These are phyloP conservation scores for Penicillium turbatum DNA, from an alignment of 495 filamentous ascomycete genomes.

Conservation along the genomic window DNA sequence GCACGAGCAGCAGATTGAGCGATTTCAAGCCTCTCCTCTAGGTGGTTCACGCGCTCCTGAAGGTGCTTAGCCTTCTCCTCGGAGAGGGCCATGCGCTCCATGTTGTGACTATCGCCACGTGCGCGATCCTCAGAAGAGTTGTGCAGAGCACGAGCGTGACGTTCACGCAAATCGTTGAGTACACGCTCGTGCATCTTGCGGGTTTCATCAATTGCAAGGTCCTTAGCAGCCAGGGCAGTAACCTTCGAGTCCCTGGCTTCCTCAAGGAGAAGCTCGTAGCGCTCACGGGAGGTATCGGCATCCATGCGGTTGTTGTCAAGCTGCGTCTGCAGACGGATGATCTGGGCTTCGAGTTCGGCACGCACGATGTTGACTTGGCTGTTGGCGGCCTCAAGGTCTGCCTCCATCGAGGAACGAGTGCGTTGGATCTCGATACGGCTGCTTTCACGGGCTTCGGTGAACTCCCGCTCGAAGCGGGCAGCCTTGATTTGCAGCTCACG, in stretches of 20 bases:
- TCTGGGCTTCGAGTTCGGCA: slow-evolving; percentile 69
- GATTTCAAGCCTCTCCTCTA: slow-evolving; percentile 87
- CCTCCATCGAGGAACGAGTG: slow-evolving; percentile 69
- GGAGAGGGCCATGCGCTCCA: slow-evolving; percentile 68
- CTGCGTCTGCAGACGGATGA: slow-evolving; percentile 61
- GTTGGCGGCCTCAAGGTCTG: slow-evolving; percentile 75
- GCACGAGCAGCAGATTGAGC: slow-evolving; percentile 85
- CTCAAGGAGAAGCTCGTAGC: slow-evolving; percentile 72
- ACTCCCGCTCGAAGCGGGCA: slow-evolving; percentile 74
- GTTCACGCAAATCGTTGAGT: slow-evolving; percentile 55
- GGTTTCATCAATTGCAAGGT: slow-evolving; percentile 63
- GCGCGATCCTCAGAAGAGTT: slow-evolving; percentile 70
- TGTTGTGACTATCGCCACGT: slow-evolving; percentile 60
- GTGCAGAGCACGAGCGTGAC: slow-evolving; percentile 68
- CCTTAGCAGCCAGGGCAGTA: slow-evolving; percentile 51
- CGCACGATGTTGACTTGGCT: slow-evolving; percentile 77
- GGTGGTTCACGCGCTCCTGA: slow-evolving; percentile 71
- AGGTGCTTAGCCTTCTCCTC: slow-evolving; percentile 75
- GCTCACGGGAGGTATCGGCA: slow-evolving; percentile 65
- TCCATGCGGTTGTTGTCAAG: slow-evolving; percentile 69
- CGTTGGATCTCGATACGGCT: slow-evolving; percentile 73
- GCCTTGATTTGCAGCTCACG: slow-evolving; percentile 56
- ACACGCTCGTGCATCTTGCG: slow-evolving; percentile 67
- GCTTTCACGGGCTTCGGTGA: slow-evolving; percentile 73
- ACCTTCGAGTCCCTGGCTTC: slow-evolving; percentile 57